Evolutionary conservation across 1,284 basidiomycete species (phyloP).

Genomic region (Irpex rosettiformis): DNA sequence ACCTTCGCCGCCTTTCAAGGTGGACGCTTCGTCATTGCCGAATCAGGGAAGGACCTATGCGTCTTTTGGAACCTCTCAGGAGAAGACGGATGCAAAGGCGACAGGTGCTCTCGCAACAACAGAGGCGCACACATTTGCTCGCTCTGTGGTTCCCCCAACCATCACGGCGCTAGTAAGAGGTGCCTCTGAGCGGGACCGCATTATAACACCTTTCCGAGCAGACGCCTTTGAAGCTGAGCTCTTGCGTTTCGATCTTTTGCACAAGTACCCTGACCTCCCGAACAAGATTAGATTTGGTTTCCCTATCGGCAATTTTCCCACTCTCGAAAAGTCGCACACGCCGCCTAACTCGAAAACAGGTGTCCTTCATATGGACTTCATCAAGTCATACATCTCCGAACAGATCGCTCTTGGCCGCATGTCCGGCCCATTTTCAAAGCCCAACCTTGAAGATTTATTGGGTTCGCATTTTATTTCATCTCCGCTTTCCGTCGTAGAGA

Average conservation of each 20-base stretch:
- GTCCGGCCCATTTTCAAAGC: not conserved
- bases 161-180: not conserved
- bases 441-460: slow-evolving; percentile 24
- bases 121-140: not conserved
- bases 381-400: not conserved
- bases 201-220: not conserved
- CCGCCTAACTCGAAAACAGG: not conserved
- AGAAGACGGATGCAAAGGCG: not conserved
- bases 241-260: not conserved
- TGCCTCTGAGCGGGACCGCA: not conserved
- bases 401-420: not conserved
- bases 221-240: not conserved
- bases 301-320: not conserved
- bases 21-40: not conserved
- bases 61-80: not conserved
- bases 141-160: not conserved
- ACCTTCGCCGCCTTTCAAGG: not conserved
- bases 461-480: slow-evolving; percentile 21
- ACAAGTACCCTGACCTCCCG: not conserved
- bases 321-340: not conserved
- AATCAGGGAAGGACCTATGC: not conserved
- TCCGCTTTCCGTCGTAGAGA: slow-evolving; percentile 20
- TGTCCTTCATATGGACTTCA: not conserved
- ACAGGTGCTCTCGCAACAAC: not conserved
- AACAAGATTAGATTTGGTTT: not conserved